phyloP scores from a whole-genome alignment of 2,329 filamentous ascomycete genomes.

The Thielaviopsis ethacetica region DNA sequence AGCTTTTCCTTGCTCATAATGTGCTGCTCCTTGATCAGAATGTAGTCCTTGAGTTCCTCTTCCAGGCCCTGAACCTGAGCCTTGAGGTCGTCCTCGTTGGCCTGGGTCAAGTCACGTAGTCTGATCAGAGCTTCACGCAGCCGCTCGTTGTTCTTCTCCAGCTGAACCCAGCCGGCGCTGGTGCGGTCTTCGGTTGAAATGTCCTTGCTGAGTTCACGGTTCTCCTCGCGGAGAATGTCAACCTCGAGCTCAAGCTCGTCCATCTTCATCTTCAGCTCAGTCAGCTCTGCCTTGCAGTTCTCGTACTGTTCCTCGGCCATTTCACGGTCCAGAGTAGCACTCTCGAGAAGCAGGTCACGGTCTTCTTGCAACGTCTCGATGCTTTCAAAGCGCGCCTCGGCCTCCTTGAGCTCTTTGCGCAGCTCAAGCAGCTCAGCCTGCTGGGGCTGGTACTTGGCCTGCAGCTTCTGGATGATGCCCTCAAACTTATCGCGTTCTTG shows the following conservation, averaged over 20 bases:
- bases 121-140: conserved; percentile 71
- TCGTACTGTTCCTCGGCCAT: conserved; percentile 94
- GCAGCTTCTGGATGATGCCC: conserved; percentile 74
- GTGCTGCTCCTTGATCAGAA: conserved; percentile 50
- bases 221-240: conserved; percentile 76
- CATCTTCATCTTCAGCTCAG: conserved; percentile 54
- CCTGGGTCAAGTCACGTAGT: conserved; percentile 72
- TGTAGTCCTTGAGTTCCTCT: conserved; percentile 54
- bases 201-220: conserved; percentile 64
- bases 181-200: conserved; percentile 80
- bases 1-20: conserved; percentile 57
- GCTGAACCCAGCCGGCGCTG: conserved; percentile 75
- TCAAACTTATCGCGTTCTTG: conserved; percentile 66
- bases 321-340: conserved; percentile 78
- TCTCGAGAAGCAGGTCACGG: conserved; percentile 69
- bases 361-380: conserved; percentile 52
- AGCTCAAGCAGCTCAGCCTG: conserved; percentile 65
- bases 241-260: conserved; percentile 82
- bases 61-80: conserved; percentile 60
- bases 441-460: conserved; percentile 73
- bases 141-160: conserved; percentile 81
- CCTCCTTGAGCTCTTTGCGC: conserved; percentile 62
- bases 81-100: conserved; percentile 65
- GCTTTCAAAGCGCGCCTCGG: conserved; percentile 47
- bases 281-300: conserved; percentile 62